phyloP scores from a whole-genome alignment of 257 asterid genomes.

The Thymus mandschuricus region DNA sequence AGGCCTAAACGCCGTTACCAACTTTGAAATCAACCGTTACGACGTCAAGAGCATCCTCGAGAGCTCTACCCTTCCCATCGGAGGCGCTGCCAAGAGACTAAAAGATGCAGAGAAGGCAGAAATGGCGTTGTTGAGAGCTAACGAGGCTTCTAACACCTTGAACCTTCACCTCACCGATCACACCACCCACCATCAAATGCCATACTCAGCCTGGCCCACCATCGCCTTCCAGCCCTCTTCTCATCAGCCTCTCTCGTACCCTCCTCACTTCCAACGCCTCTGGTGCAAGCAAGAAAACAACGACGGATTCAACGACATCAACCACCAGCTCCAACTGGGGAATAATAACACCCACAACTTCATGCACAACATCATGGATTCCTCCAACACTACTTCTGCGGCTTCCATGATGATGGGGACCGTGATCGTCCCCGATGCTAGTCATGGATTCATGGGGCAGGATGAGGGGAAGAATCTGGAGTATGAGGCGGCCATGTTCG shows the following conservation, averaged over 20 bases:
- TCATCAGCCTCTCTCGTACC: conserved; percentile 35
- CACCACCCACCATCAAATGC: conserved; percentile 10
- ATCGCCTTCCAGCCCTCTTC: conserved; percentile 70
- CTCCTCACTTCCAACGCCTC: conserved; percentile 30
- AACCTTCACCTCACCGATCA: conserved; percentile 41
- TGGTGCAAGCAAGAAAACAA: conserved; percentile 77
- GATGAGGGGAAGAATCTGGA: conserved; percentile 32
- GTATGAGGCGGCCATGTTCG: conserved; percentile 29
- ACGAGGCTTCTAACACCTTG: conserved; percentile 44
- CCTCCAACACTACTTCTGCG: neutral
- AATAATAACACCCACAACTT: conserved; percentile 34
- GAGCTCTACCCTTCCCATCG: conserved; percentile 82
- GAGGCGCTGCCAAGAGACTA: conserved; percentile 84
- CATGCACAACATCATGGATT: conserved; percentile 5
- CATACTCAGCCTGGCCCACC: conserved; percentile 49
- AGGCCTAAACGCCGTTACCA: conserved; percentile 84
- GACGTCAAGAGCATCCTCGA: conserved; percentile 87
- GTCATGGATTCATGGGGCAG: conserved; percentile 8
- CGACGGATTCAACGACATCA: conserved; percentile 26
- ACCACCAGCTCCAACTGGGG: conserved; percentile 41
- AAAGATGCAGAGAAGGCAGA: conserved; percentile 53
- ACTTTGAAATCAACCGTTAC: conserved; percentile 90
- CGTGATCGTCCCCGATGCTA: conserved; percentile 22
- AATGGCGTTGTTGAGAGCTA: conserved; percentile 38
- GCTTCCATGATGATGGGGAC: neutral